phyloP scores from a whole-genome alignment of 2,329 filamentous ascomycete genomes.

The Paraphoma chrysanthemicola region DNA sequence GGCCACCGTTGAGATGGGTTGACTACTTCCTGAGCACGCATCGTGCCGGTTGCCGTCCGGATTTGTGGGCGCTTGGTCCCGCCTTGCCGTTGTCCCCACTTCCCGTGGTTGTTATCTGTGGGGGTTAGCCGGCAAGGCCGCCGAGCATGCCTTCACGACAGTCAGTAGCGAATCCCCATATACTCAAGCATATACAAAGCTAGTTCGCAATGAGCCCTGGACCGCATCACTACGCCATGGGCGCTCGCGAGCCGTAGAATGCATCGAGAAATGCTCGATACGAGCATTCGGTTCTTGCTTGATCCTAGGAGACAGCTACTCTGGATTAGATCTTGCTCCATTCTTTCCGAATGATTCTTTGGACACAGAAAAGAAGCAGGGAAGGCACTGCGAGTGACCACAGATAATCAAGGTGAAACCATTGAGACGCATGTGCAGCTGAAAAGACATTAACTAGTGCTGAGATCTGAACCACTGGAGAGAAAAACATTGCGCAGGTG shows the following conservation, averaged over 20 bases:
- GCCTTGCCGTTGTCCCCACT: slow-evolving; percentile 12
- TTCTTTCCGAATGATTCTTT: not conserved
- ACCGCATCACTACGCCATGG: too few species aligned
- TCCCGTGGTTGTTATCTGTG: slow-evolving; percentile 1
- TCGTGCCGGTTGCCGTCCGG: not conserved
- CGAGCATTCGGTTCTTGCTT: too few species aligned
- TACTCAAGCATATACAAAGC: not conserved
- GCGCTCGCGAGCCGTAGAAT: too few species aligned
- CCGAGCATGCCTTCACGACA: not conserved
- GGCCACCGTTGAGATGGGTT: too few species aligned
- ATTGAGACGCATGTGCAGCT: not conserved
- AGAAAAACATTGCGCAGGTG: not conserved
- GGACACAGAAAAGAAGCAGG: not conserved
- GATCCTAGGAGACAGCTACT: too few species aligned
- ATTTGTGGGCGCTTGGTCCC: slow-evolving; percentile 2
- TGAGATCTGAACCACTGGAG: not conserved
- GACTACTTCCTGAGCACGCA: too few species aligned
- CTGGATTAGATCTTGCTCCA: too few species aligned
- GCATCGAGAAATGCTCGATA: too few species aligned
- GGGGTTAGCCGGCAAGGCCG: slow-evolving; percentile 4
- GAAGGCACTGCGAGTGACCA: not conserved
- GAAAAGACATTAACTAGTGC: not conserved
- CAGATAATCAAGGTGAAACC: not conserved
- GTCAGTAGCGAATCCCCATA: too few species aligned
- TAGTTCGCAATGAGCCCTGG: too few species aligned